Percentiles rank a stretch among this genome's conserved stretches.
phyloP scores from a whole-genome alignment of 75 land plant species.

The Cunninghamia lanceolata region DNA sequence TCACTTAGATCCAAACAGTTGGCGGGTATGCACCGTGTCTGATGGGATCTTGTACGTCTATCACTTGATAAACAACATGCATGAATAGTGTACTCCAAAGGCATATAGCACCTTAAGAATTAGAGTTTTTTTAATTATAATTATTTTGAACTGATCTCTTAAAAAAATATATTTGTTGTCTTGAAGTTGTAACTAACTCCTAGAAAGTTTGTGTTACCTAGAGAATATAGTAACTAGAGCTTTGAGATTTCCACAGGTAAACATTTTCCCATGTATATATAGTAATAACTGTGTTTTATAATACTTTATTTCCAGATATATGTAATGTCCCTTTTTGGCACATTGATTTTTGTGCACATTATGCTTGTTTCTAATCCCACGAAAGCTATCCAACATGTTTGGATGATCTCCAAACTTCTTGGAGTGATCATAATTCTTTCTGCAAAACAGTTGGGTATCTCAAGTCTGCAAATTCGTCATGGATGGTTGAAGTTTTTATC shows the following conservation, averaged over 20 bases:
- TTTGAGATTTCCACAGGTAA: neutral
- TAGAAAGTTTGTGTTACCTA: neutral
- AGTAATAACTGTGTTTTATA: neutral
- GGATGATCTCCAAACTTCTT: no score
- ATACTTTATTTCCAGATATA: neutral
- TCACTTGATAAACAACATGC: neutral
- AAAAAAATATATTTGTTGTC: neutral
- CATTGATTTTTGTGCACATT: no score
- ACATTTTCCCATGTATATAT: neutral
- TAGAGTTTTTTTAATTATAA: neutral
- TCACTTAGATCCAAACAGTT: neutral
- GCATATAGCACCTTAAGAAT: neutral
- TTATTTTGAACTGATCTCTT: neutral
- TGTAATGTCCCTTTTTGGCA: no score
- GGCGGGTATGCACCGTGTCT: neutral
- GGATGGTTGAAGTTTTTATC: no score
- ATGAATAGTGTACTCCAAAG: neutral
- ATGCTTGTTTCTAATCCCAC: no score
- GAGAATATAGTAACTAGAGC: neutral
- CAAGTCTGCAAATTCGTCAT: no score
- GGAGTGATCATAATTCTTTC: no score
- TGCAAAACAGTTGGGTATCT: no score
- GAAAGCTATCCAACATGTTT: no score
- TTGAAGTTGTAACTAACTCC: neutral
- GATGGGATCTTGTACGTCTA: neutral